These are phyloP conservation scores for Laguncularia racemosa DNA, from an alignment of 345 rosid genomes.

Conservation along the genomic window DNA sequence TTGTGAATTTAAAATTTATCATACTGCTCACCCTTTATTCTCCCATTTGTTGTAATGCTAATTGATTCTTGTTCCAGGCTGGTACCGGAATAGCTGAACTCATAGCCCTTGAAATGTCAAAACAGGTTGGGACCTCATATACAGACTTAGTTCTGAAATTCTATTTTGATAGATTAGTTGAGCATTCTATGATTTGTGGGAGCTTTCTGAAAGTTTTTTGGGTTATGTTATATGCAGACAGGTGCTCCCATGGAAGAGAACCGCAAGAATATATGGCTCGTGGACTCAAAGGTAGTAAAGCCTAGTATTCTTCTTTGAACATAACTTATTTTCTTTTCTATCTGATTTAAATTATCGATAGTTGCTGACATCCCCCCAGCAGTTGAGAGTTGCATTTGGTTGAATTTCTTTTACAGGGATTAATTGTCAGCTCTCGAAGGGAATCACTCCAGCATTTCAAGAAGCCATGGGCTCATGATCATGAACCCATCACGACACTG, in stretches of 20 bases:
- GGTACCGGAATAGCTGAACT: constrained; percentile 97
- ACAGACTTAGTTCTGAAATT: too few relatives aligned
- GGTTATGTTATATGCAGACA: constrained; percentile 39
- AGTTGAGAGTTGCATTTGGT: constrained; percentile 1
- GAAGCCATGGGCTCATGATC: constrained; percentile 96
- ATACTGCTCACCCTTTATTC: not conserved
- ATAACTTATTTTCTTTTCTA: too few relatives aligned
- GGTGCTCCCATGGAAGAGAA: constrained; percentile 66
- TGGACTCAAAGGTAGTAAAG: constrained; percentile 78
- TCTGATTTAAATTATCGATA: too few relatives aligned
- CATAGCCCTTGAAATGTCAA: constrained; percentile 88
- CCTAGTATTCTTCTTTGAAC: not conserved
- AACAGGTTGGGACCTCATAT: constrained; percentile 42
- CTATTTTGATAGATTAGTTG: too few relatives aligned
- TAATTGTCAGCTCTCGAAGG: constrained; percentile 73
- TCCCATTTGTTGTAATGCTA: not conserved
- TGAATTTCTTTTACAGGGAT: constrained; percentile 43
- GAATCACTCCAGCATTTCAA: constrained; percentile 92
- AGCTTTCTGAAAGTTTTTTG: too few relatives aligned
- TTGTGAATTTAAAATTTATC: too few relatives aligned
- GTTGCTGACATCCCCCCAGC: not conserved
- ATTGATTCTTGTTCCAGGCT: constrained; percentile 42
- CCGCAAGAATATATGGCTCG: constrained; percentile 84
- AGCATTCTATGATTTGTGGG: too few relatives aligned
- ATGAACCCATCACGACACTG: constrained; percentile 59